A percentile compares a stretch with the other conserved stretches of the same genome.
Evolutionary conservation across 441 rosid species (phyloP).

Genomic region (Corymbia calophylla): DNA sequence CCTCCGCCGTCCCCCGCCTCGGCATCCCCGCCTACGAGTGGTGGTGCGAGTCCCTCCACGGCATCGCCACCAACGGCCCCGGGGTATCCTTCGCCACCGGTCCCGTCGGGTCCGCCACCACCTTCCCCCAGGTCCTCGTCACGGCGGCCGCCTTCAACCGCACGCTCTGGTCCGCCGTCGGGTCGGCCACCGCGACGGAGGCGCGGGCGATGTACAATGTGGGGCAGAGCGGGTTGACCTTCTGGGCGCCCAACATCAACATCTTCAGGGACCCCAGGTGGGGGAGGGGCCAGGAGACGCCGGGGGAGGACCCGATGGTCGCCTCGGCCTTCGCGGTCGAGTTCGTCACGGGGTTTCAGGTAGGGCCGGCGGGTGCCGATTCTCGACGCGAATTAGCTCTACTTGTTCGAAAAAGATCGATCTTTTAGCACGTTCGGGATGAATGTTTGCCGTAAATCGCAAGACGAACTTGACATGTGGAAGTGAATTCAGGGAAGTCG

Average conservation of each 20-base stretch:
- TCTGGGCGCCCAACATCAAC: constrained; percentile 67
- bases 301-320: constrained; percentile 61
- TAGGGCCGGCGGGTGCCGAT: constrained; percentile 1
- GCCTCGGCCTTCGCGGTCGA: constrained; percentile 45
- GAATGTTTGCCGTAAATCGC: background rate
- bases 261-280: constrained; percentile 71
- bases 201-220: constrained; percentile 56
- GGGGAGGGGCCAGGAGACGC: constrained; percentile 77
- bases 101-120: constrained; percentile 39
- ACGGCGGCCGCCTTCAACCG: constrained; percentile 50
- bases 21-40: constrained; percentile 61
- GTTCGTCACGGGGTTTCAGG: constrained; percentile 63
- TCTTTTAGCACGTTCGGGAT: background rate
- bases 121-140: constrained; percentile 59
- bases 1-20: constrained; percentile 47
- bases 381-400: background rate
- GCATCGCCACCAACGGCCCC: constrained; percentile 56
- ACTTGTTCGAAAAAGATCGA: background rate
- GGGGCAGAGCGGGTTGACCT: constrained; percentile 64
- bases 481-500: constrained; percentile 1
- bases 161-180: constrained; percentile 58
- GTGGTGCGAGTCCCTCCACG: constrained; percentile 78
- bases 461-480: background rate
- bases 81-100: constrained; percentile 49
- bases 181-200: constrained; percentile 47